Evolutionary conservation across 1,139 yeast genomes (phyloP), one percentile per base, ranked within the genome.

Genomic region (Pichiaceae sp.): DNA sequence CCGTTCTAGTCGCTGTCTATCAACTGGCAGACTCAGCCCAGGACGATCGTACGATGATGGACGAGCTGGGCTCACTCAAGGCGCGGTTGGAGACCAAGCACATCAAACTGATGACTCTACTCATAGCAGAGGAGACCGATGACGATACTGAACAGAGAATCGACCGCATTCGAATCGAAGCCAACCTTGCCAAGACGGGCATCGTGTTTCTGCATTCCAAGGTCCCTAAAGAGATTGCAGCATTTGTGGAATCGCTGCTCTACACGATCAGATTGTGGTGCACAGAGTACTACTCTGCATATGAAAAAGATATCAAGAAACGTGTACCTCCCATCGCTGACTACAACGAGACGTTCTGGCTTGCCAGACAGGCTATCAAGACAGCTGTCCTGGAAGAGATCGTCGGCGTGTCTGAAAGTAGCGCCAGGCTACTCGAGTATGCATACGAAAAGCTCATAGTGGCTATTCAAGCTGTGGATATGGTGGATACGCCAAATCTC

Each of bases 341-440:
- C 2, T 49, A 53, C 32, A 37, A 43, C 9, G 50, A 49, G 17
- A 40, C 36, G 6, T 46, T 45, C 9, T 68, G 73, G 66, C 67
- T 67, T n/a, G 63, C 70, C 0, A 56, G 79, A 23, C 71, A 71
- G 43, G 62, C 70, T 1, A 50, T 70, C 41, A 75, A 75, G 45
- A 54, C 64, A 28, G 77, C 75, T 0, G 55, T 64, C 1, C 51
- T 73, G 33, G 61, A 70, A 8, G 76, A 73, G 46, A 54, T 70
- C 41, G 60, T 64, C 38, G 69, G 65, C 21, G 68, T 70, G 17
- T 49, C 64, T 18, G 77, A 70, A 9, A 50, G 60, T 15, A 64
- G 77, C 0, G 54, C 68, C 11, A 70, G 68, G 40, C 51, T 63
- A n/a, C 63, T 66, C 46, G 78, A 72, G 42, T 54, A 63, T 11